Base-by-base conservation (phyloP, 164 flowering plant genomes). In the Chloranthus sessilifolius region DNA sequence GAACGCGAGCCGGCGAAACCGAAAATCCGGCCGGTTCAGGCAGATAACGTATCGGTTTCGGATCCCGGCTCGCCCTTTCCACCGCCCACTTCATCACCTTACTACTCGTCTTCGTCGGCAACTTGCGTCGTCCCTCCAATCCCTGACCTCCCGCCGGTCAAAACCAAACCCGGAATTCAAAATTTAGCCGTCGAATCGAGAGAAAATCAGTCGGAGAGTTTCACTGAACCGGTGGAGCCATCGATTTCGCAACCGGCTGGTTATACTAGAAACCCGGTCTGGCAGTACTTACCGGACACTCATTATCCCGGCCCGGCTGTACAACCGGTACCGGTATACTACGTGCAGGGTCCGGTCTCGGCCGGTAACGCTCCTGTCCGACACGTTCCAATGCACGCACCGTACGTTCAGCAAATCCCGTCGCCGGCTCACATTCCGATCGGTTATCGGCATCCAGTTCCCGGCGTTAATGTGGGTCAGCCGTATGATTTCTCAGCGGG, bases 31-130 rank as follows among this genome's bases (percentile, higher is more conserved):
- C 39, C 20, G 5, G 25, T 35, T 39, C 30, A 62, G 30, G 35
- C 63, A 0, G 88, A 84, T 2, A 68, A 61, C 42, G 60, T 73
- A 0, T 72, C 87, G 21, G 59, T 47, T 31, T 80, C 84, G 37
- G 95, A 88, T 63, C 86, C 95, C 16, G 97, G 95, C 12, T 89
- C 97, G 3, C 95, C 92, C 1, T 77, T 74, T 24, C 88, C 84
- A 25, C 71, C 52, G 1, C 37, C 50, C 0, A 30, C 75, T 1
- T 66, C 86, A 0, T 62, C 70, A 0, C 80, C 76, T 39, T 77
- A 61, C 33, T 60, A 68, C 48, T 83, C 88, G 1, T 62, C 74
- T 0, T 73, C 82, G 0, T 78, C 86, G 0, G 55, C 70, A 0
- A 47, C 72, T 10, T 27, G 25, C 9, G 26, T 35, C 5, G 56